Evolutionary conservation across 192 early-diverging fungal genomes (phyloP).

Genomic region (Chytriomyces hyalinus): DNA sequence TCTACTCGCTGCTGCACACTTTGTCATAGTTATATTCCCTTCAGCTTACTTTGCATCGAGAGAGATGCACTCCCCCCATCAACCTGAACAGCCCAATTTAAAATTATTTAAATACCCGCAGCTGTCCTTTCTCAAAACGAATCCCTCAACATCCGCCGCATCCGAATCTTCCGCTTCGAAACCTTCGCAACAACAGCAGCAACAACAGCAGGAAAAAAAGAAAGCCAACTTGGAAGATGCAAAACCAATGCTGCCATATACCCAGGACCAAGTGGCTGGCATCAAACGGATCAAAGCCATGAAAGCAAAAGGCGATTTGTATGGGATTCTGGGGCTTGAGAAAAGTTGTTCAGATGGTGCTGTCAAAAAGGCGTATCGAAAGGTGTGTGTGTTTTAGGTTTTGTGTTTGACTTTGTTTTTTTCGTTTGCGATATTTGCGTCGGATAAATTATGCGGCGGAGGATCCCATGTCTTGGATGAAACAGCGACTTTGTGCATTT

Average conservation of each 20-base stretch:
- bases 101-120: neutral
- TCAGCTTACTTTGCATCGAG: neutral
- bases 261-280: constrained; percentile 75
- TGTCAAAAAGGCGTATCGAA: constrained; percentile 94
- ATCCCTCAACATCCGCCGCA: constrained; percentile 29
- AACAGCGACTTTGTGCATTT: too few relatives aligned
- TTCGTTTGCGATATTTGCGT: too few relatives aligned
- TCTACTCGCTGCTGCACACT: neutral
- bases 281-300: constrained; percentile 78
- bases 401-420: too few relatives aligned
- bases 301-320: constrained; percentile 76
- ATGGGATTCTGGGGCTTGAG: constrained; percentile 77
- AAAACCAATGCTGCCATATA: constrained; percentile 62
- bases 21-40: neutral
- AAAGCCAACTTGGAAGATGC: constrained; percentile 27
- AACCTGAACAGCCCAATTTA: neutral
- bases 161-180: constrained; percentile 32
- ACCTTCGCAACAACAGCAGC: constrained; percentile 14
- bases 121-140: constrained; percentile 20
- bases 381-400: constrained; percentile 51
- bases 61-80: constrained; percentile 3
- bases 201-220: constrained; percentile 39
- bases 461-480: too few relatives aligned
- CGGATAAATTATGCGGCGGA: too few relatives aligned
- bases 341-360: constrained; percentile 79